Percentiles rank a stretch among this genome's conserved stretches.
These are phyloP conservation scores for Trypanosoma vivax DNA, from an alignment of 208 protist species.

Conservation along the genomic window DNA sequence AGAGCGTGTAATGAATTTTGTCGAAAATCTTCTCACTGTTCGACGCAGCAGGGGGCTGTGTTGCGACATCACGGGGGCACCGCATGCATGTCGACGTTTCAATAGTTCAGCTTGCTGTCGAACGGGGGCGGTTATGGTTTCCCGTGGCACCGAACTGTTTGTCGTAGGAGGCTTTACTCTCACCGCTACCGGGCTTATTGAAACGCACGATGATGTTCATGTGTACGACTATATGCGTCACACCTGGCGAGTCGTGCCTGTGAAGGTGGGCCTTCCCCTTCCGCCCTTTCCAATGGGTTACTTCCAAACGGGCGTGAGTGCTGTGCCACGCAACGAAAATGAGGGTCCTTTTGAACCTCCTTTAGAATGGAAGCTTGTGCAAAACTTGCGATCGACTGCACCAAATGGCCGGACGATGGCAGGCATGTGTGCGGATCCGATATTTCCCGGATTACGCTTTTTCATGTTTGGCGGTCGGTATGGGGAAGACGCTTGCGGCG, in stretches of 20 bases:
- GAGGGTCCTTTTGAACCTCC: not conserved
- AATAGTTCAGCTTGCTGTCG: slow-evolving; percentile 50
- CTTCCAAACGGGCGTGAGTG: slow-evolving; percentile 16
- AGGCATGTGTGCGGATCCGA: slow-evolving; percentile 35
- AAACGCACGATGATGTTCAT: slow-evolving; percentile 54
- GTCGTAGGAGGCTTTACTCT: slow-evolving; percentile 58
- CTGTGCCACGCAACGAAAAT: slow-evolving; percentile 9
- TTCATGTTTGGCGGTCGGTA: slow-evolving; percentile 53
- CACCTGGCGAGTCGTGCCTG: slow-evolving; percentile 32
- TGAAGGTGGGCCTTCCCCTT: slow-evolving; percentile 8
- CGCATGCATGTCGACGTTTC: slow-evolving; percentile 5
- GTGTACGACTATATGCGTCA: slow-evolving; percentile 43
- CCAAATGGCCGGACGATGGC: slow-evolving; percentile 60
- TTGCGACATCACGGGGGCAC: slow-evolving; percentile 1
- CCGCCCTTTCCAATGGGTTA: slow-evolving; percentile 12
- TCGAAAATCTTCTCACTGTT: slow-evolving; percentile 17
- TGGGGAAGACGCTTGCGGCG: slow-evolving; percentile 37
- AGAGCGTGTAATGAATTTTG: slow-evolving; percentile 16
- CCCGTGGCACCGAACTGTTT: slow-evolving; percentile 33
- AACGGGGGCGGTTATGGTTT: slow-evolving; percentile 49
- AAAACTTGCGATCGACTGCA: slow-evolving; percentile 16
- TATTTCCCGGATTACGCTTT: slow-evolving; percentile 26
- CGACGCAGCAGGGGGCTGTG: slow-evolving; percentile 2
- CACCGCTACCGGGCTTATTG: slow-evolving; percentile 19
- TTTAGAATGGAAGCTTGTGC: slow-evolving; percentile 3